Conservation (phyloP, 768 basidiomycete species). For the Vararia minispora region DNA sequence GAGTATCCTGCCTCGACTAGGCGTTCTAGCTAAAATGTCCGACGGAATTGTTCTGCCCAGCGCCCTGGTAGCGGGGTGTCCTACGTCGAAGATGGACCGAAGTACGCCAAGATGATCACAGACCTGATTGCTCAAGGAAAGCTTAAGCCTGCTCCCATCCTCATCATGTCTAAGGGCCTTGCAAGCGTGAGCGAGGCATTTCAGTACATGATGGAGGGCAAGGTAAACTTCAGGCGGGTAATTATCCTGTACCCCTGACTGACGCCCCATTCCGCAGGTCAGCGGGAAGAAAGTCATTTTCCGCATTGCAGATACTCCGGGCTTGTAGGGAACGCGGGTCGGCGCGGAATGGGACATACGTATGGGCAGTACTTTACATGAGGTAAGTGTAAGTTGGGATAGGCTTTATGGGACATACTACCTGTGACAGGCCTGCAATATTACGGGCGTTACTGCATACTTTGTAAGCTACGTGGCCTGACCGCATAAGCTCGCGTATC, state of each 20-base stretch:
- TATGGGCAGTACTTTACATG: too few relatives aligned
- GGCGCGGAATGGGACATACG: too few relatives aligned
- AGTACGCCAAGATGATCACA: conserved; percentile 14
- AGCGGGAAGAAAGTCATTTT: conserved; percentile 22
- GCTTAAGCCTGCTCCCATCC: conserved; percentile 18
- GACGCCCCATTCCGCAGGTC: conserved; percentile 3
- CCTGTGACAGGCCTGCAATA: too few relatives aligned
- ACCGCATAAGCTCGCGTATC: too few relatives aligned
- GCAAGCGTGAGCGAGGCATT: conserved; percentile 16
- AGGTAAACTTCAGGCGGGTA: conserved; percentile 6
- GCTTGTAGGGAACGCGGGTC: too few relatives aligned
- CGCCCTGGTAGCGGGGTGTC: too few relatives aligned
- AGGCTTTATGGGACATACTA: too few relatives aligned
- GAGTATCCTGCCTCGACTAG: background rate
- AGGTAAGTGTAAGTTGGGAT: too few relatives aligned
- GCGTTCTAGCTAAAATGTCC: background rate
- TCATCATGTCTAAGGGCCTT: conserved; percentile 18
- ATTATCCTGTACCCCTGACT: background rate
- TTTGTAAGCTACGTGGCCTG: too few relatives aligned
- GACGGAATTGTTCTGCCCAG: conserved; percentile 12
- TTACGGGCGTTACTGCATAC: too few relatives aligned
- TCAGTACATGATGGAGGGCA: conserved; percentile 20
- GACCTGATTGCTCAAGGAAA: conserved; percentile 12
- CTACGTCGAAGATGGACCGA: conserved; percentile 3
- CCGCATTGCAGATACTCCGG: conserved; percentile 12